Base-by-base conservation (phyloP, 2,329 filamentous ascomycete genomes). In the Gliomastix tumulicola region DNA sequence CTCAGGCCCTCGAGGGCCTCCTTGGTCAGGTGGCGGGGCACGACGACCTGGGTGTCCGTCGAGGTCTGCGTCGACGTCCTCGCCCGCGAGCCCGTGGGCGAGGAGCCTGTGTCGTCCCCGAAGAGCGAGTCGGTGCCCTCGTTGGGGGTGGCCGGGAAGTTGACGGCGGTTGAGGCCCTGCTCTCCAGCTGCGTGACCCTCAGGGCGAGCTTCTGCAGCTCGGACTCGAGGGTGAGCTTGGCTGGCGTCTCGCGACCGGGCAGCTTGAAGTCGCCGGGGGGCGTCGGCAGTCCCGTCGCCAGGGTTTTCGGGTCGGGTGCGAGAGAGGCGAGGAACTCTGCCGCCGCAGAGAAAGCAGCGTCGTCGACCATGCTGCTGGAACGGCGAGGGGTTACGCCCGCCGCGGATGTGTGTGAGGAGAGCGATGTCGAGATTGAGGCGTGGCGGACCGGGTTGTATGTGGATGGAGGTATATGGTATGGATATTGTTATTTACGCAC, bases 1-100 rank as follows among this genome's bases (percentile, higher is more conserved):
- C 84, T 83, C 47, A 96, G 72, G 45, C 86, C 84, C 60, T 83
- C 81, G 49, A 94, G 82, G 57, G 90, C 85, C 63, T 90, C 83
- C 55, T 88, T 84, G 49, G 81, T 86, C 51, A 86, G 75, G 51
- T 76, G 66, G 62, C 68, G 53, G 48, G 51, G 47, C 40, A 54
- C 44, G 49, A 54, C 40, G 49, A 49, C 49, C 44, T 57, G 57
- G 54, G 49, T 51, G 47, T 56, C 58, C 40, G 53, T 50, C 50
- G 68, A 71, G 41, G 74, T 39, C 42, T 60, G 56, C 33, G 54
- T 46, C 42, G 49, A 46, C 35, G 47, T 41, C n/a, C n/a, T n/a
- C 31, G 55, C 49, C 44, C 59, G 69, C 63, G 58, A 71, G 68
- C 44, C 44, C 44, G 57, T 48, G 37, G 56, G 55, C 27, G 61